These are phyloP conservation scores for Exutisphaerella laricina DNA, from an alignment of 2,329 filamentous ascomycete genomes.

Conservation along the genomic window DNA sequence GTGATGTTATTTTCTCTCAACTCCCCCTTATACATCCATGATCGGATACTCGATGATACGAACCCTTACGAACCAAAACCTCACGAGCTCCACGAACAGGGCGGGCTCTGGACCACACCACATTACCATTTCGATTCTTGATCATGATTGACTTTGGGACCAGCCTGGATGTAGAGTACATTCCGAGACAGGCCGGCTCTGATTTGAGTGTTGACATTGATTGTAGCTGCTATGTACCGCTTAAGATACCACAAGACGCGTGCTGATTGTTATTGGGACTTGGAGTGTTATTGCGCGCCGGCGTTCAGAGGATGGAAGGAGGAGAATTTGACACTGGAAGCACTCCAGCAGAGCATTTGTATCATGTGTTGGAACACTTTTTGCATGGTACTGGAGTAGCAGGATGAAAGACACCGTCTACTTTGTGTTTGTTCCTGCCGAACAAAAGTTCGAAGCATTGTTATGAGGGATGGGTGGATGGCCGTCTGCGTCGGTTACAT, in stretches of 20 bases:
- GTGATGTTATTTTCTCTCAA: slow-evolving; percentile 7
- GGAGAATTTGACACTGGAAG: too few relatives aligned
- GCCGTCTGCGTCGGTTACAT: too few relatives aligned
- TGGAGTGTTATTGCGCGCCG: too few relatives aligned
- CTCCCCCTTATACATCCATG: background rate
- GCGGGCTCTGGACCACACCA: background rate
- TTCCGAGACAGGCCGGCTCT: background rate
- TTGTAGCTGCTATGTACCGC: slow-evolving; percentile 3
- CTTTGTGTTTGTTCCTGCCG: too few relatives aligned
- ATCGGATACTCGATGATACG: background rate
- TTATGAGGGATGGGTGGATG: too few relatives aligned
- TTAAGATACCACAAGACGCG: slow-evolving; percentile 2
- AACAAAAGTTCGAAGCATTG: too few relatives aligned
- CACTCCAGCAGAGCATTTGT: too few relatives aligned
- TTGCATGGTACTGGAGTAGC: too few relatives aligned
- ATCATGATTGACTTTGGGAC: background rate
- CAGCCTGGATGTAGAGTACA: background rate
- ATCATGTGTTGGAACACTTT: too few relatives aligned
- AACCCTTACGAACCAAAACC: background rate
- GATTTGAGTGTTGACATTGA: background rate
- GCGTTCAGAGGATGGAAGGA: too few relatives aligned
- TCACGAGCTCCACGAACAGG: slow-evolving; percentile 1
- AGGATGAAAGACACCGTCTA: too few relatives aligned
- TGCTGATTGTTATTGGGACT: background rate
- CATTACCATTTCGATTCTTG: background rate